Percentiles rank a stretch among this genome's conserved stretches.
phyloP scores from a whole-genome alignment of 495 filamentous ascomycete species.

The Talaromyces proteolyticus region DNA sequence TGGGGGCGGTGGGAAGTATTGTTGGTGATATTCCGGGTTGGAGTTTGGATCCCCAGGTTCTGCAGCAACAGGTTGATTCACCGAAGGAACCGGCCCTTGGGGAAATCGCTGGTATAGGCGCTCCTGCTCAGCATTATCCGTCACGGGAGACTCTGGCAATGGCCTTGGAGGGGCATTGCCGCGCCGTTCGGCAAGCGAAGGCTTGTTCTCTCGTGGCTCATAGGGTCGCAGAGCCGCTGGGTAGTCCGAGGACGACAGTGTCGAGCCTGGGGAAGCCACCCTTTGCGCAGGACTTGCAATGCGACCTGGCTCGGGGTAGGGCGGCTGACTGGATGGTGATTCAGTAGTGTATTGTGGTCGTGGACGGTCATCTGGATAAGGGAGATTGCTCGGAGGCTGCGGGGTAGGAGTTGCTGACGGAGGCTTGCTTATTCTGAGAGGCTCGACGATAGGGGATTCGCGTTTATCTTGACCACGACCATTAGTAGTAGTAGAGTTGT shows the following conservation, averaged over 20 bases:
- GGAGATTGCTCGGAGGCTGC: conserved; percentile 46
- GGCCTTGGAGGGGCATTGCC: conserved; percentile 68
- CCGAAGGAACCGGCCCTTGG: conserved; percentile 3
- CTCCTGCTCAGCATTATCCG: conserved; percentile 64
- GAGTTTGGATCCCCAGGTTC: conserved; percentile 40
- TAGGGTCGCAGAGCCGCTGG: conserved; percentile 40
- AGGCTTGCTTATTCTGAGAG: conserved; percentile 79
- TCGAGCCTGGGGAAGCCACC: conserved; percentile 19
- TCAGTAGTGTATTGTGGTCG: conserved; percentile 29
- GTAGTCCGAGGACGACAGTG: conserved; percentile 34
- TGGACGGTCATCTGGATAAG: conserved; percentile 71
- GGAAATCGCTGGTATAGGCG: conserved; percentile 52
- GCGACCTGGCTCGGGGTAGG: conserved; percentile 39
- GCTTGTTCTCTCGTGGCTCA: conserved; percentile 36
- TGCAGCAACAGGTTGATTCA: conserved; percentile 9
- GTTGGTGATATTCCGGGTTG: conserved; percentile 57
- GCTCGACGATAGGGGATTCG: conserved; percentile 71
- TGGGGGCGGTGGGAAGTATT: conserved; percentile 60
- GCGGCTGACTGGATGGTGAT: conserved; percentile 28
- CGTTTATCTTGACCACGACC: conserved; percentile 35
- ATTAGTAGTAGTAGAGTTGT: conserved; percentile 12
- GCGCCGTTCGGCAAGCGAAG: conserved; percentile 61
- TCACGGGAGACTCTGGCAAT: conserved; percentile 68
- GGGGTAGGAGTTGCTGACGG: conserved; percentile 46
- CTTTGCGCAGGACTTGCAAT: conserved; percentile 28